Conservation (phyloP, 257 asterid species). For the Paulownia fortunei region DNA sequence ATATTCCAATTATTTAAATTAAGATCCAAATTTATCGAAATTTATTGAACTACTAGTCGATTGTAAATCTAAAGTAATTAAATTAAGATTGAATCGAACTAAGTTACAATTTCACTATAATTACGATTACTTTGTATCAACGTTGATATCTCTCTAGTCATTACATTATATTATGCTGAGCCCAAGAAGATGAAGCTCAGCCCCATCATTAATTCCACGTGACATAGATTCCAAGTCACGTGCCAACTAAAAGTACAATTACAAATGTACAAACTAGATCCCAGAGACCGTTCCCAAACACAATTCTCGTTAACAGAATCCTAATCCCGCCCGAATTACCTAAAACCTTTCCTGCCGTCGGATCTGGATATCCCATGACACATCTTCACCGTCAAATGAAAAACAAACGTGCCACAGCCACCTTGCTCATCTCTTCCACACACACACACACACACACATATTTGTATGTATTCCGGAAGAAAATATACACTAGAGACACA, state of each 20-base stretch:
- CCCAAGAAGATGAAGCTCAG: background rate
- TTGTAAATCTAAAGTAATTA: too few species aligned
- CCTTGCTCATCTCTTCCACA: conserved; percentile 17
- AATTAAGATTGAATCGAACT: too few species aligned
- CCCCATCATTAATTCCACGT: background rate
- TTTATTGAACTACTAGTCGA: too few species aligned
- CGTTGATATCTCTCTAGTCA: too few species aligned
- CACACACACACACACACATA: background rate
- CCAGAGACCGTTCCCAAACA: background rate
- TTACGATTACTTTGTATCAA: too few species aligned
- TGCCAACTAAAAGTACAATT: background rate
- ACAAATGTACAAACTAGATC: background rate
- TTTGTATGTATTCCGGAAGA: background rate
- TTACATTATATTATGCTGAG: too few species aligned
- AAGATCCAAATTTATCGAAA: too few species aligned
- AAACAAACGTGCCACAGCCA: conserved; percentile 36
- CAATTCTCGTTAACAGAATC: background rate
- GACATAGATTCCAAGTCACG: background rate
- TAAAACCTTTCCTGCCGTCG: conserved; percentile 4
- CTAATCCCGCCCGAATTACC: background rate
- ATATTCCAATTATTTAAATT: too few species aligned
- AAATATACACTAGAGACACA: too few species aligned
- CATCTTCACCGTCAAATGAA: conserved; percentile 28
- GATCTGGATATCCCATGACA: conserved; percentile 28
- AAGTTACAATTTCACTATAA: too few species aligned